A percentile compares a stretch with the other conserved stretches of the same genome.
Conservation (phyloP, 441 rosid genomes). For the Adansonia grandidieri region DNA sequence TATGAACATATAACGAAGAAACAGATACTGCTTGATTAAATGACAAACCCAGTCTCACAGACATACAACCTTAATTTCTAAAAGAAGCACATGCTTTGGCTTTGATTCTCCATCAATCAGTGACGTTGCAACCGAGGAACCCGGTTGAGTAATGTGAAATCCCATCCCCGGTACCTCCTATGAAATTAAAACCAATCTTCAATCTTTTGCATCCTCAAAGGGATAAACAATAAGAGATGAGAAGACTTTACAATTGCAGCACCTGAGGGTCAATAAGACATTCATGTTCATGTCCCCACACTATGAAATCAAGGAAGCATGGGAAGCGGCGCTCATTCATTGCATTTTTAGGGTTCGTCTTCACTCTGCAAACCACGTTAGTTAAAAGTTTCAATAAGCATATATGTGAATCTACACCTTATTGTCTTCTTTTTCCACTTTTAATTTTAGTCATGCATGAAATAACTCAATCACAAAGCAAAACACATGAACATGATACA, state of each 20-base stretch:
- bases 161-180: slow-evolving; percentile 99
- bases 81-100: slow-evolving; percentile 94
- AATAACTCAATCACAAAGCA: slow-evolving; percentile 15
- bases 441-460: slow-evolving; percentile 12
- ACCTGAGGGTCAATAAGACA: slow-evolving; percentile 97
- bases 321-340: slow-evolving; percentile 97
- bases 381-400: background rate
- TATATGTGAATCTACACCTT: background rate
- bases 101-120: slow-evolving; percentile 98
- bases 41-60: slow-evolving; percentile 26
- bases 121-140: slow-evolving; percentile 97
- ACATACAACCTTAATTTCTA: slow-evolving; percentile 84
- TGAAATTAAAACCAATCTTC: slow-evolving; percentile 43
- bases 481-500: background rate
- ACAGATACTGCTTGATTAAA: slow-evolving; percentile 14
- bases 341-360: slow-evolving; percentile 96
- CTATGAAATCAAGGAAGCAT: slow-evolving; percentile 87
- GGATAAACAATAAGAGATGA: background rate
- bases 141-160: slow-evolving; percentile 96
- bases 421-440: background rate
- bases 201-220: slow-evolving; percentile 24
- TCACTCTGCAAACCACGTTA: slow-evolving; percentile 65
- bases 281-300: slow-evolving; percentile 99
- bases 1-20: slow-evolving; percentile 21
- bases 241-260: slow-evolving; percentile 28